Evolutionary conservation across 2,329 filamentous ascomycete species (phyloP).

Genomic region (Colletotrichum noveboracense): DNA sequence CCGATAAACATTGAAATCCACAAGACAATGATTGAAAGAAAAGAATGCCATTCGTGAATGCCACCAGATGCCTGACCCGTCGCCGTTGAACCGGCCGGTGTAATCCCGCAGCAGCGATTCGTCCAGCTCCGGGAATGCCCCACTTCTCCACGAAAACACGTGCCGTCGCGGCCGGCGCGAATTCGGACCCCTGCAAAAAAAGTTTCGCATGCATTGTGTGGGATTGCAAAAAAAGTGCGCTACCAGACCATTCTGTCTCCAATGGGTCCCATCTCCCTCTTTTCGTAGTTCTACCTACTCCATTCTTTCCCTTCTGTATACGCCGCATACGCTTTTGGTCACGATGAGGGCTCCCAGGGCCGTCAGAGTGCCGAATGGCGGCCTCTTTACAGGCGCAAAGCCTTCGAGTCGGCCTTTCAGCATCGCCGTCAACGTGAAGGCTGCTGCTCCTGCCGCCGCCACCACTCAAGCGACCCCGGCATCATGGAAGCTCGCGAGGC

Average conservation of each 20-base stretch:
- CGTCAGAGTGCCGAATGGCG: slow-evolving; percentile 46
- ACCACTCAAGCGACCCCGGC: neutral
- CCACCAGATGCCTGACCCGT: neutral
- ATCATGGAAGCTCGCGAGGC: slow-evolving; percentile 22
- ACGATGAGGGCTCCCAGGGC: slow-evolving; percentile 45
- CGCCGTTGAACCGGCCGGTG: neutral
- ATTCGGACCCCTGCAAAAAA: slow-evolving; percentile 21
- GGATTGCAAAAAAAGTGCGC: slow-evolving; percentile 22
- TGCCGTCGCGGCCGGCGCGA: slow-evolving; percentile 22
- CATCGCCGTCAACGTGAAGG: slow-evolving; percentile 27
- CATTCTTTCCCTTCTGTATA: neutral
- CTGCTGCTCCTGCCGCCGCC: neutral
- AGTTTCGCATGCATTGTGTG: slow-evolving; percentile 25
- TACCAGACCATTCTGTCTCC: slow-evolving; percentile 17
- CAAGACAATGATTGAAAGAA: neutral
- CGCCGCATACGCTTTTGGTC: slow-evolving; percentile 18
- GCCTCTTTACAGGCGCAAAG: slow-evolving; percentile 35
- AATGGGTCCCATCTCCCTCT: slow-evolving; percentile 16
- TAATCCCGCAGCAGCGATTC: slow-evolving; percentile 5
- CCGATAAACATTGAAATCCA: neutral
- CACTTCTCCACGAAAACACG: slow-evolving; percentile 21
- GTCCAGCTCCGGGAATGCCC: neutral
- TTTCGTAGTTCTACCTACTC: neutral
- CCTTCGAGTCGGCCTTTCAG: slow-evolving; percentile 32
- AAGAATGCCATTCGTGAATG: neutral